Evolutionary conservation across 2,329 filamentous ascomycete genomes (phyloP).

Genomic region (Paecilomyces formosus): DNA sequence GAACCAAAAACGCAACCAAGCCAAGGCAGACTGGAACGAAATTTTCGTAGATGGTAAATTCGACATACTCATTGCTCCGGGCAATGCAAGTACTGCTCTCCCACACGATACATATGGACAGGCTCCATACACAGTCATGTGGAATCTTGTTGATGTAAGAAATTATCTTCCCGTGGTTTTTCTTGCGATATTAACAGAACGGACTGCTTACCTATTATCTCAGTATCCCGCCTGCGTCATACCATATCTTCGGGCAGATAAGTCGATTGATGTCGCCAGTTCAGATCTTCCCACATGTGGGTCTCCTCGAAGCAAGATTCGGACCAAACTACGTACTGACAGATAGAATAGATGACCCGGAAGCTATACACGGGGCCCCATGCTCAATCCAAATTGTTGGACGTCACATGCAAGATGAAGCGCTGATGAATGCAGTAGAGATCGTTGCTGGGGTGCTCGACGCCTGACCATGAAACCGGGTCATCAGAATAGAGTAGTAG

Average conservation of each 20-base stretch:
- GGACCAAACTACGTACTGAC: background rate
- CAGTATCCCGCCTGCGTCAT: conserved; percentile 4
- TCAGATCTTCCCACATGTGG: conserved; percentile 3
- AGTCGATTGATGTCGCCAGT: background rate
- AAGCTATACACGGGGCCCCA: conserved; percentile 1
- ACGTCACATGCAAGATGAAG: background rate
- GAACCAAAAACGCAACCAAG: background rate
- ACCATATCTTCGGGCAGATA: background rate
- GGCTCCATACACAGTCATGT: conserved; percentile 32
- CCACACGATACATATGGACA: conserved; percentile 41
- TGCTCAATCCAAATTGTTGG: conserved; percentile 3
- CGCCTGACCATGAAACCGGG: background rate
- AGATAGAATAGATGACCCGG: conserved; percentile 1
- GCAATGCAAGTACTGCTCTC: conserved; percentile 44
- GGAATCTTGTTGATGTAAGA: conserved; percentile 45
- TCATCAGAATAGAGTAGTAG: background rate
- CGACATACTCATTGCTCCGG: conserved; percentile 44
- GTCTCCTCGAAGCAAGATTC: background rate
- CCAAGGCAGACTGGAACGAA: conserved; percentile 30
- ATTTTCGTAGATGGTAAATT: conserved; percentile 32
- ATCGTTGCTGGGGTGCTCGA: background rate
- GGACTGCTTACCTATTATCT: background rate
- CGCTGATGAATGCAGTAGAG: background rate
- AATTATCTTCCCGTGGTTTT: background rate
- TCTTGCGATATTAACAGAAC: background rate